These are phyloP conservation scores for Radiomyces spectabilis DNA, from an alignment of 192 early-diverging fungal genomes.

Conservation along the genomic window DNA sequence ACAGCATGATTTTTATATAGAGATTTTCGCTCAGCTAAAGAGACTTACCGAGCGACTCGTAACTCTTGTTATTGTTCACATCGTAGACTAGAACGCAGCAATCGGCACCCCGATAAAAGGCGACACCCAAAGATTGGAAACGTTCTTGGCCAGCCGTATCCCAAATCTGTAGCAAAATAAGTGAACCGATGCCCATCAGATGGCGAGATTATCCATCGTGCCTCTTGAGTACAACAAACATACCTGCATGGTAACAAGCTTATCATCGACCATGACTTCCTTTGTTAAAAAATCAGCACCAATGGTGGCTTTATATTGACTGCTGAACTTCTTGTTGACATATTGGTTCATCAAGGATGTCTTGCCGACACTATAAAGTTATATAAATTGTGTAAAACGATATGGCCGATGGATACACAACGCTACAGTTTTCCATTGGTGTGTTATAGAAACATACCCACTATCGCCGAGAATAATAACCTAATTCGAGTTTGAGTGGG, in stretches of 20 bases:
- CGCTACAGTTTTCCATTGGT: neutral
- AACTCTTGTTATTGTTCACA: slow-evolving; percentile 90
- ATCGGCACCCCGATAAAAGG: slow-evolving; percentile 98
- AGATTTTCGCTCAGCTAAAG: too few species aligned
- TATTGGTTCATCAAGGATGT: slow-evolving; percentile 99
- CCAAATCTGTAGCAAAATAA: slow-evolving; percentile 93
- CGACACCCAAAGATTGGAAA: slow-evolving; percentile 97
- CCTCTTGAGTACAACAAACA: neutral
- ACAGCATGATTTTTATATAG: too few species aligned
- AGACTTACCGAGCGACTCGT: slow-evolving; percentile 89
- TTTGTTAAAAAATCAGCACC: slow-evolving; percentile 97
- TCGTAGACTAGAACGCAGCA: slow-evolving; percentile 98
- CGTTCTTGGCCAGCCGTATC: slow-evolving; percentile 99
- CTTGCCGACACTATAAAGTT: slow-evolving; percentile 73
- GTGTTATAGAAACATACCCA: too few species aligned
- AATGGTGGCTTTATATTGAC: slow-evolving; percentile 98
- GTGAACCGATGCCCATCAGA: neutral
- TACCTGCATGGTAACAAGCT: slow-evolving; percentile 92
- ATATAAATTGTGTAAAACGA: too few species aligned
- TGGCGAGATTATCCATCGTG: slow-evolving; percentile 4
- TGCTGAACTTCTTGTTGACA: slow-evolving; percentile 94
- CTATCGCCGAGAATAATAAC: slow-evolving; percentile 83
- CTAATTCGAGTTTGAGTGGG: too few species aligned
- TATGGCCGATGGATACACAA: neutral
- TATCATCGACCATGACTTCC: slow-evolving; percentile 89